A percentile compares a stretch with the other conserved stretches of the same genome.
phyloP scores from a whole-genome alignment of 208 protist species.

The Angomonas ambiguus region DNA sequence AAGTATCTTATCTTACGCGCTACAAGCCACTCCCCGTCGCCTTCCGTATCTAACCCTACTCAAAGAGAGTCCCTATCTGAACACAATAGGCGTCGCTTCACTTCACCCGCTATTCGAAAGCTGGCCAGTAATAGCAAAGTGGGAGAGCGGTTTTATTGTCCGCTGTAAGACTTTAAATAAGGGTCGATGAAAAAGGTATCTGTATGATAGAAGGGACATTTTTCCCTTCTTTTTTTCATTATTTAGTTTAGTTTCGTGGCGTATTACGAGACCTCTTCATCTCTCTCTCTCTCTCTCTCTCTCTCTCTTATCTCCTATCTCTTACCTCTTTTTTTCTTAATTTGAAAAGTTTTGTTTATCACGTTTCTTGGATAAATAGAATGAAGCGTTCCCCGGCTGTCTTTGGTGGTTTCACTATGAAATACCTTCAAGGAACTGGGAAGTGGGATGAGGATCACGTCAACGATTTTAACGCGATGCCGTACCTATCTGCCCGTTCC shows the following conservation, averaged over 20 bases:
- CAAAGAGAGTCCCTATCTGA: not conserved
- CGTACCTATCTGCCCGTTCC: conserved; percentile 69
- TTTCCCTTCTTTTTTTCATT: too few species aligned
- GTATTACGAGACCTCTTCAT: too few species aligned
- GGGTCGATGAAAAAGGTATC: too few species aligned
- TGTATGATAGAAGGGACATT: too few species aligned
- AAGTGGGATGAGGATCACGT: conserved; percentile 88
- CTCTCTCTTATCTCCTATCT: too few species aligned
- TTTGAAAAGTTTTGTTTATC: not conserved
- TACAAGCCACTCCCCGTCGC: not conserved
- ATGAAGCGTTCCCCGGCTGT: not conserved
- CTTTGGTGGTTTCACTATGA: conserved; percentile 79
- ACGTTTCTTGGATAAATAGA: not conserved
- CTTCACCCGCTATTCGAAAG: not conserved
- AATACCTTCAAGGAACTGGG: conserved; percentile 80
- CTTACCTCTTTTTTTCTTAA: not conserved
- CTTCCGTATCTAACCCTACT: not conserved
- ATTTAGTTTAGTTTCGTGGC: too few species aligned
- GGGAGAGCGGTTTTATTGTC: not conserved
- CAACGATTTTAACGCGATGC: conserved; percentile 82
- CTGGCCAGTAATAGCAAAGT: not conserved
- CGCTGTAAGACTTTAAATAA: too few species aligned
- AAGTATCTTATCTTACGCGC: not conserved
- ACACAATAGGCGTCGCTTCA: not conserved
- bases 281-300: too few species aligned